These are phyloP conservation scores for Trichosanthes truncata DNA, from an alignment of 306 rosid genomes.

Conservation along the genomic window DNA sequence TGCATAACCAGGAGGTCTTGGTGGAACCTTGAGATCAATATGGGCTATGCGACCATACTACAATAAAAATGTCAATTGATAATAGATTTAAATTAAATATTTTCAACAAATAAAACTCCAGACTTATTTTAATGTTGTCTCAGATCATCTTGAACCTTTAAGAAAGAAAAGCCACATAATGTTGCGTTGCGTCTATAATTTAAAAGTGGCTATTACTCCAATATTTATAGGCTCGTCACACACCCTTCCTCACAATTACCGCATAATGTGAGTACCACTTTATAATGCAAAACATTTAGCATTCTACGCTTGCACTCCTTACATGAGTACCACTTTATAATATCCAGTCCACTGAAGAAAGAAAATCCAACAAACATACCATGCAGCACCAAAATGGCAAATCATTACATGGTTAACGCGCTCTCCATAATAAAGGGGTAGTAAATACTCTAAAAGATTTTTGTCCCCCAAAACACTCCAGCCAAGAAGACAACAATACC, in stretches of 20 bases:
- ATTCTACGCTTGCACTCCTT: background rate
- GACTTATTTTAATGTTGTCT: background rate
- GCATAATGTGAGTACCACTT: too few species aligned
- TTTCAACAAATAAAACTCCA: background rate
- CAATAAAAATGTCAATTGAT: constrained; percentile 3
- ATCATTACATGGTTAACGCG: background rate
- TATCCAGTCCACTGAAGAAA: background rate
- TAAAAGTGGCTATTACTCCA: background rate
- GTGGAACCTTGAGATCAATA: constrained; percentile 94
- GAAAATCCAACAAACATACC: background rate
- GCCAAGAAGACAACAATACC: background rate
- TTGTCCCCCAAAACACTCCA: background rate
- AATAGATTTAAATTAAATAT: background rate
- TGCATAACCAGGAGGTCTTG: constrained; percentile 99
- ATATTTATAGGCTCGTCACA: background rate
- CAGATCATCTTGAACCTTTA: background rate
- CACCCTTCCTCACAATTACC: background rate
- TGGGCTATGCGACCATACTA: constrained; percentile 92
- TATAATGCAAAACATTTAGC: background rate
- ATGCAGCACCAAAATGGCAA: background rate
- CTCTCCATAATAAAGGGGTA: background rate
- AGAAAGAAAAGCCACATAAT: background rate
- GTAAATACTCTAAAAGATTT: background rate
- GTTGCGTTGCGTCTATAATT: background rate
- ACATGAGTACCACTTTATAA: background rate